Evolutionary conservation across 805 yeast genomes (phyloP).

Genomic region (Tetrapisispora nanseiensis): DNA sequence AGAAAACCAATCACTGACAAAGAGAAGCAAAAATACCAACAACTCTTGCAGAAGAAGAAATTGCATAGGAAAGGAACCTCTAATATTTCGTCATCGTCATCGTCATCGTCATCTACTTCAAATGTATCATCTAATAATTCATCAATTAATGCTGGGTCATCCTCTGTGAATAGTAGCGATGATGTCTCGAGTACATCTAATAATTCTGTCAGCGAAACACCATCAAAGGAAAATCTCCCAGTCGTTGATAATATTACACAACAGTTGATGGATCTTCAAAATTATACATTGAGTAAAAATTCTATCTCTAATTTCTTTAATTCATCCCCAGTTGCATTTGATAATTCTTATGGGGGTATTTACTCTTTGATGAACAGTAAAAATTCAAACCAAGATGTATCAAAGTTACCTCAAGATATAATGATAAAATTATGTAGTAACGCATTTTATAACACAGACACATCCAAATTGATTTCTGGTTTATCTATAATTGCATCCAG

Average conservation of each 20-base stretch:
- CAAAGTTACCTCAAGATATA: slow-evolving; percentile 54
- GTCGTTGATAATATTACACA: slow-evolving; percentile 8
- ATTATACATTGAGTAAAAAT: slow-evolving; percentile 23
- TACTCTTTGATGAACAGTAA: slow-evolving; percentile 59
- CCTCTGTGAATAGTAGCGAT: background rate
- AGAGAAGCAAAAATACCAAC: slow-evolving; percentile 15
- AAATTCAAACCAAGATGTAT: slow-evolving; percentile 58
- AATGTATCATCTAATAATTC: slow-evolving; percentile 1
- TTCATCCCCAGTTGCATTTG: slow-evolving; percentile 30
- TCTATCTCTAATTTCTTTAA: slow-evolving; percentile 23
- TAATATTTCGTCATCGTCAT: background rate
- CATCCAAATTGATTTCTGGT: slow-evolving; percentile 49
- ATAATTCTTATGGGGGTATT: slow-evolving; percentile 47
- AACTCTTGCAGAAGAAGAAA: slow-evolving; percentile 4
- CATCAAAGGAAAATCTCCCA: slow-evolving; percentile 10
- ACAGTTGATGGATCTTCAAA: slow-evolving; percentile 15
- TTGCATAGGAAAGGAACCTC: background rate
- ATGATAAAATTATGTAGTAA: slow-evolving; percentile 53
- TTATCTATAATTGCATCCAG: slow-evolving; percentile 61
- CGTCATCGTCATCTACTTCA: background rate
- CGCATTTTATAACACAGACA: slow-evolving; percentile 52
- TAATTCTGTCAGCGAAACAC: background rate
- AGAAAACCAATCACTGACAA: slow-evolving; percentile 19
- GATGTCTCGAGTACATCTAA: background rate
- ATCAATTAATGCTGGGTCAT: background rate